Conservation (phyloP, 2,329 filamentous ascomycete species). For the Paecilomyces dactylethromorphus region DNA sequence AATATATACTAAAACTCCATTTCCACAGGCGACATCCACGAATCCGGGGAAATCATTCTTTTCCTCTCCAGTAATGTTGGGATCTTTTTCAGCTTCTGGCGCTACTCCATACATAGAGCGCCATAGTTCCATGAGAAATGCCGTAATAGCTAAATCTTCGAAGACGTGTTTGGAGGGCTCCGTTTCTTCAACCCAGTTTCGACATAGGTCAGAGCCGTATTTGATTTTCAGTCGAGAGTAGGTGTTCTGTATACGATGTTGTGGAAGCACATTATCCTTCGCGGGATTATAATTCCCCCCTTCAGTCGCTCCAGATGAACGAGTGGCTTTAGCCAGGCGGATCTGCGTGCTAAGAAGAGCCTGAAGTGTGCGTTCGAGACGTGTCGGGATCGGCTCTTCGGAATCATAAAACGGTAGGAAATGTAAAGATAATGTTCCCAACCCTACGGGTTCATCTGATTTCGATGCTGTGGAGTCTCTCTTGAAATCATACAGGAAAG, state of each 20-base stretch:
- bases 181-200: conserved; percentile 78
- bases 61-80: conserved; percentile 11
- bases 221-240: conserved; percentile 73
- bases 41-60: conserved; percentile 67
- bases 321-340: conserved; percentile 23
- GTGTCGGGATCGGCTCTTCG: conserved; percentile 26
- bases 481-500: conserved; percentile 60
- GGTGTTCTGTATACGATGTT: conserved; percentile 70
- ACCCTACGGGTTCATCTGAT: conserved; percentile 17
- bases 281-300: conserved; percentile 70
- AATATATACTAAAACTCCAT: conserved; percentile 81
- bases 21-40: conserved; percentile 93
- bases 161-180: conserved; percentile 91
- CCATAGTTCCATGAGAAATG: conserved; percentile 92
- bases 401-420: conserved; percentile 41
- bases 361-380: conserved; percentile 33
- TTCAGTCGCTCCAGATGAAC: conserved; percentile 8
- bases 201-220: conserved; percentile 65
- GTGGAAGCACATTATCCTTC: conserved; percentile 74
- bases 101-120: conserved; percentile 62
- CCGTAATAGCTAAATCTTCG: conserved; percentile 84
- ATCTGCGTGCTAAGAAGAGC: conserved; percentile 31
- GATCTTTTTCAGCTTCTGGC: conserved; percentile 12
- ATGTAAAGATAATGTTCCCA: conserved; percentile 44
- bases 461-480: conserved; percentile 10